These are phyloP conservation scores for Glycine latifolia DNA, from an alignment of 306 rosid genomes.

Conservation along the genomic window DNA sequence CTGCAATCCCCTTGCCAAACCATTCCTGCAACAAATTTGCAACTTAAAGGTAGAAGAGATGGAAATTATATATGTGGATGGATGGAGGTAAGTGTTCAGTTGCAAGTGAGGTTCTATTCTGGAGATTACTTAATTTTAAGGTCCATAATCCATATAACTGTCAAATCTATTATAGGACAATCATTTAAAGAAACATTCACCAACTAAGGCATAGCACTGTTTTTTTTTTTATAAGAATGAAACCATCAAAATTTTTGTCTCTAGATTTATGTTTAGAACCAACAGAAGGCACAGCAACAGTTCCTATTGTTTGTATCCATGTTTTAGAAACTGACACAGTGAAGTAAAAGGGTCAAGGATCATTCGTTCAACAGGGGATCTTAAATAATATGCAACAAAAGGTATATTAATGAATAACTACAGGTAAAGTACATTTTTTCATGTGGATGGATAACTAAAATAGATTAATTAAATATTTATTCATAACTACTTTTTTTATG, in stretches of 20 bases:
- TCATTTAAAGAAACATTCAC: background rate
- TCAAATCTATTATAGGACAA: background rate
- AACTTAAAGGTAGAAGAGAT: constrained; percentile 37
- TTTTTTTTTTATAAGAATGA: background rate
- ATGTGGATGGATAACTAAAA: constrained; percentile 1
- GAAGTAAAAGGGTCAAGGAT: background rate
- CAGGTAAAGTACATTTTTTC: background rate
- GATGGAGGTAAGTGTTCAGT: background rate
- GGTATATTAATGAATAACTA: constrained; percentile 1
- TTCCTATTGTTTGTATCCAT: constrained; percentile 33
- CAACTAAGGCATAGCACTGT: background rate
- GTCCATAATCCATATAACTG: constrained; percentile 9
- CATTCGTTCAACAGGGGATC: background rate
- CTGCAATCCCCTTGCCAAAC: constrained; percentile 96
- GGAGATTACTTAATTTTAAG: constrained; percentile 8
- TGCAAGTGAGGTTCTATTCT: constrained; percentile 18
- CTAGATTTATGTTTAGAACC: background rate
- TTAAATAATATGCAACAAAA: background rate
- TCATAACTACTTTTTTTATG: background rate
- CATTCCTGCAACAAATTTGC: constrained; percentile 70
- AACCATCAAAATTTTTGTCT: constrained; percentile 4
- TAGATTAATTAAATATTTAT: background rate
- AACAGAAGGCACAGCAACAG: constrained; percentile 36
- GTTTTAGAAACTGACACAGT: constrained; percentile 7
- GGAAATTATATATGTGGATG: constrained; percentile 11